Conservation (phyloP, 2,329 filamentous ascomycete genomes). For the Hymenoscyphus infarciens region DNA sequence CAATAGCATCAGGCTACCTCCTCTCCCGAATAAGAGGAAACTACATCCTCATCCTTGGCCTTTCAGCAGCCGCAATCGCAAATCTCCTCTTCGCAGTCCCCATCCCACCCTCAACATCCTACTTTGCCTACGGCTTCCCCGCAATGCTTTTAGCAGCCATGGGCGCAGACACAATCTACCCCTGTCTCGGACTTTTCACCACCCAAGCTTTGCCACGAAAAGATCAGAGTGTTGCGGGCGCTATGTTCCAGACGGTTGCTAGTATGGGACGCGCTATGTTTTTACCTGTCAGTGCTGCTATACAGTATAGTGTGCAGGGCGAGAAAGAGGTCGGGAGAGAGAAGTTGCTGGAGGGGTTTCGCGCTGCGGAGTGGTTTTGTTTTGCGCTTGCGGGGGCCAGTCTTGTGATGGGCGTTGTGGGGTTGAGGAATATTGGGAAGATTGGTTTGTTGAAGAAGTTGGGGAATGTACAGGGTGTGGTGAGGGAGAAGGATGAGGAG, state of each 20-base stretch:
- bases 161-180: slow-evolving; percentile 65
- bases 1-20: slow-evolving; percentile 26
- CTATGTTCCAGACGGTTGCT: slow-evolving; percentile 62
- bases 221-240: slow-evolving; percentile 66
- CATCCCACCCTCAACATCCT: slow-evolving; percentile 56
- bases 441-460: slow-evolving; percentile 31
- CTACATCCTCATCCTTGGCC: slow-evolving; percentile 49
- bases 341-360: slow-evolving; percentile 23
- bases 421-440: slow-evolving; percentile 30
- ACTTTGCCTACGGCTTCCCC: slow-evolving; percentile 64
- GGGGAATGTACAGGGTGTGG: slow-evolving; percentile 24
- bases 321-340: slow-evolving; percentile 31
- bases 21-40: slow-evolving; percentile 43
- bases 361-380: slow-evolving; percentile 28
- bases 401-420: slow-evolving; percentile 19
- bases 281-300: slow-evolving; percentile 60
- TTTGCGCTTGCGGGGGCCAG: slow-evolving; percentile 20
- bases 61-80: slow-evolving; percentile 39
- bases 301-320: slow-evolving; percentile 61
- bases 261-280: slow-evolving; percentile 65
- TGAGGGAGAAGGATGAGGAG: slow-evolving; percentile 15
- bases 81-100: slow-evolving; percentile 61
- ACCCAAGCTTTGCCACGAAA: slow-evolving; percentile 58
- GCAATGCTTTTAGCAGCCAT: slow-evolving; percentile 64
- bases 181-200: slow-evolving; percentile 62